Evolutionary conservation across 2,329 filamentous ascomycete genomes (phyloP).

Genomic region (Alternaria rosae): DNA sequence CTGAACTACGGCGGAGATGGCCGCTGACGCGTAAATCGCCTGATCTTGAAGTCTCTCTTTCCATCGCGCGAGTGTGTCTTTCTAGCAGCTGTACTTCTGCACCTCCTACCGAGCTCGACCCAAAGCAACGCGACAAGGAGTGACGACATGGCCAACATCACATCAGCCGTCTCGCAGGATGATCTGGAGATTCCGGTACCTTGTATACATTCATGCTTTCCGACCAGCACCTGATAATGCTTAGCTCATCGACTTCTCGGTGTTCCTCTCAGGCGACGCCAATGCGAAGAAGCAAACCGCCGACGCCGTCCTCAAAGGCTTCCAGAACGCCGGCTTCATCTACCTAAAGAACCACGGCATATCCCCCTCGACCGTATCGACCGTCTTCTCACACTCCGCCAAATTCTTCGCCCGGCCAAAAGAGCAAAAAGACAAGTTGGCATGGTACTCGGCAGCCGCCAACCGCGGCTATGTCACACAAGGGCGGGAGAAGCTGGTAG

Average conservation of each 20-base stretch:
- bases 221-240: background rate
- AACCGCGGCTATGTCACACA: slow-evolving; percentile 59
- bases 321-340: slow-evolving; percentile 87
- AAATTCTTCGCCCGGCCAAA: slow-evolving; percentile 51
- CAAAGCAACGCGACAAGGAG: background rate
- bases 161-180: slow-evolving; percentile 49
- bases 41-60: slow-evolving; percentile 8
- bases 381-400: slow-evolving; percentile 64
- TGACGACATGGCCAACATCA: slow-evolving; percentile 31
- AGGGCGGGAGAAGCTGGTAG: slow-evolving; percentile 53
- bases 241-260: slow-evolving; percentile 80
- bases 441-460: slow-evolving; percentile 55
- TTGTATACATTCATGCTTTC: background rate
- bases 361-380: slow-evolving; percentile 62
- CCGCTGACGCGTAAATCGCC: slow-evolving; percentile 20
- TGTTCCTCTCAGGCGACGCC: slow-evolving; percentile 70
- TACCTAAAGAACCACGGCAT: slow-evolving; percentile 86
- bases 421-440: slow-evolving; percentile 49
- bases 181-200: slow-evolving; percentile 50
- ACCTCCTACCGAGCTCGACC: background rate
- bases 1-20: slow-evolving; percentile 26
- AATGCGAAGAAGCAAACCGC: slow-evolving; percentile 70
- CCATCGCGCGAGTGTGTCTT: background rate
- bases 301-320: slow-evolving; percentile 75
- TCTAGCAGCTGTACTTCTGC: background rate